Base-by-base conservation (phyloP, 2,329 filamentous ascomycete species). In the Fusarium mundagurra region DNA sequence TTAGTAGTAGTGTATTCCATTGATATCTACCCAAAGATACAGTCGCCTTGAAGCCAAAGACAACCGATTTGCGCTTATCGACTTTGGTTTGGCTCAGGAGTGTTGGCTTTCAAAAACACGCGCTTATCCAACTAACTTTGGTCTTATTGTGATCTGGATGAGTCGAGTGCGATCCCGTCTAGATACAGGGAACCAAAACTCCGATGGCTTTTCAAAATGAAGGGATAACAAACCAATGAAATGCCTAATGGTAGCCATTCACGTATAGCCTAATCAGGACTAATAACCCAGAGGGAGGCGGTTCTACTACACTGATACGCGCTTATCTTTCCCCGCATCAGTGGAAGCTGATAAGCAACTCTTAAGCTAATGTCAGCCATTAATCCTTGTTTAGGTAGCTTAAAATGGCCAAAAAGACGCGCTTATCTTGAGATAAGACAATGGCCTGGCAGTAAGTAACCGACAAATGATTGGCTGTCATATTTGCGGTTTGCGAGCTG, bases 361-460 rank as follows among this genome's bases (percentile, higher is more conserved):
- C 44, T 24, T 8, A 27, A 27, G 24, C 17, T 24, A 27, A 14
- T 27, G 12, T 8, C 44, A 20, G 17, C 44, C 44, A 45, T 24
- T 24, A 45, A 45, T 27, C 44, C 44, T 45, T 4, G 11, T 45
- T 10, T 27, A 18, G 44, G 24, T 20, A 20, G 12, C 24, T 27
- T 27, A 13, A 27, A 14, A 20, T 13, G 17, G 8, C 44, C 12
- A 20, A 45, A 43, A 27, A 27, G 17, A 45, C 44, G 44, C 44
- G 44, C 44, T 45, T 45, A 45, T 45, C 44, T 45, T 27, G 0
- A 20, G 44, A 45, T 27, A 45, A 20, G 44, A 10, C 4, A 20
- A 5, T 45, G 8, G 8, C 4, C 12, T 4, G 0, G 0, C 5
- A 5, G 22, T 16, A 6, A 43, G 41, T 43, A 12, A 43, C n/a